These are phyloP conservation scores for Sedum album DNA, from an alignment of 164 flowering plant species.

Conservation along the genomic window DNA sequence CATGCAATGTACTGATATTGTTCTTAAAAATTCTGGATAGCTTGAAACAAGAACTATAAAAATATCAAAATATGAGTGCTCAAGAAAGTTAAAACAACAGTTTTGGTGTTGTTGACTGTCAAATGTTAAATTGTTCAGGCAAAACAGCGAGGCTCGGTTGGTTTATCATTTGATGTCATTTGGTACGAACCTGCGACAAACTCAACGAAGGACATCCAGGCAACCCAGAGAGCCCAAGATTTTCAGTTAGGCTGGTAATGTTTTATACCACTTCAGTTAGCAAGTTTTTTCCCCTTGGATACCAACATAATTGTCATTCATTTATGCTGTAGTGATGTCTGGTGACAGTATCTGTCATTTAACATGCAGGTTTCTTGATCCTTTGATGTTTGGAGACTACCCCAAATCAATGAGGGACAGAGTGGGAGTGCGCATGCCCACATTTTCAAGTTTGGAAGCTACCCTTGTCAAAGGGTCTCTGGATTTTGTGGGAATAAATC, in stretches of 20 bases:
- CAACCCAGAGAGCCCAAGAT: constrained; percentile 3
- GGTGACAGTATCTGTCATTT: neutral
- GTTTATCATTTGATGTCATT: neutral
- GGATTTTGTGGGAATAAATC: neutral
- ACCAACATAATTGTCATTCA: neutral
- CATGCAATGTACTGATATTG: neutral
- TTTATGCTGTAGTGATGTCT: neutral
- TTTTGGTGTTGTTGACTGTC: neutral
- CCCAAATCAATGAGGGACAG: neutral
- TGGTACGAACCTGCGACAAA: neutral
- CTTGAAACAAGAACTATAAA: neutral
- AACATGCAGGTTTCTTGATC: neutral
- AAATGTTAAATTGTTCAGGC: constrained; percentile 6
- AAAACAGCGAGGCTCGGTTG: constrained; percentile 3
- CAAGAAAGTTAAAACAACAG: neutral
- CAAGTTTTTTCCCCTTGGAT: neutral
- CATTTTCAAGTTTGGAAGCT: neutral
- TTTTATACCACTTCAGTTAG: neutral
- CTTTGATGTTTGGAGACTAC: neutral
- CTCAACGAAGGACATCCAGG: constrained; percentile 1
- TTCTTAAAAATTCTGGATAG: neutral
- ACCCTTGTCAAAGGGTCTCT: neutral
- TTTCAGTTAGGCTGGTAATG: constrained; percentile 2
- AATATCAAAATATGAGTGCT: neutral
- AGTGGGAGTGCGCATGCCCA: neutral